Base-by-base conservation (phyloP, 2,329 filamentous ascomycete genomes). In the Myriosclerotinia curreyana region DNA sequence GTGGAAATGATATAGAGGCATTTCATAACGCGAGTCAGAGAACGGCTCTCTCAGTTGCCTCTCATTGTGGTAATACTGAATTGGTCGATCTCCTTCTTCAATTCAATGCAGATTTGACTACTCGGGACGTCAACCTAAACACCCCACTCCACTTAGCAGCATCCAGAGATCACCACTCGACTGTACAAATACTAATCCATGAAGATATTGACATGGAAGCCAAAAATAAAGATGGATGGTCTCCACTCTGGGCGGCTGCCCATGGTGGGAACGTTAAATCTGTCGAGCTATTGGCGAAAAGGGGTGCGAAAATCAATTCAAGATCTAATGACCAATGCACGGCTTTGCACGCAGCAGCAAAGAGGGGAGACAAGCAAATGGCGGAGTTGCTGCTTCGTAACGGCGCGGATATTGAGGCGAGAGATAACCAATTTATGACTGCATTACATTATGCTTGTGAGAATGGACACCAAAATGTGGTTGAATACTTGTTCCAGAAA, bases 301-400 rank as follows among this genome's bases (percentile, higher is more conserved):
- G 25, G 42, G 61, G 61, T 9, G 64, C 61, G 6, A 66, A 60
- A 36, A 53, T 64, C 25, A 64, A 65, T 6, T 54, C 65, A 22
- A 59, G 53, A 36, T 64, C 56, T 9, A 62, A 61, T 31, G 53
- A 65, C 34, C 62, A 65, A 36, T 54, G 64, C 42, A 66, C 65
- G 1, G 46, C 66, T 25, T 12, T 66, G 17, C 66, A 67, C 25
- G 25, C 50, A 15, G 64, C 60, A 58, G 50, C 64, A 6, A 64
- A 61, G n/a, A 17, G 40, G 22, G 64, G 64, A 56, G 38, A 67
- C 20, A 56, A 17, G 44, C 44, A 55, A n/a, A 62, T 66, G 5
- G 51, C 36, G 9, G 66, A 66, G 15, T 28, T 66, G 12, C 42
- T 67, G 17, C 31, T 66, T 28, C 55, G 56, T 12, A 34, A 48